Evolutionary conservation across 331 rosid species (phyloP).

Genomic region (Malus hybrid): DNA sequence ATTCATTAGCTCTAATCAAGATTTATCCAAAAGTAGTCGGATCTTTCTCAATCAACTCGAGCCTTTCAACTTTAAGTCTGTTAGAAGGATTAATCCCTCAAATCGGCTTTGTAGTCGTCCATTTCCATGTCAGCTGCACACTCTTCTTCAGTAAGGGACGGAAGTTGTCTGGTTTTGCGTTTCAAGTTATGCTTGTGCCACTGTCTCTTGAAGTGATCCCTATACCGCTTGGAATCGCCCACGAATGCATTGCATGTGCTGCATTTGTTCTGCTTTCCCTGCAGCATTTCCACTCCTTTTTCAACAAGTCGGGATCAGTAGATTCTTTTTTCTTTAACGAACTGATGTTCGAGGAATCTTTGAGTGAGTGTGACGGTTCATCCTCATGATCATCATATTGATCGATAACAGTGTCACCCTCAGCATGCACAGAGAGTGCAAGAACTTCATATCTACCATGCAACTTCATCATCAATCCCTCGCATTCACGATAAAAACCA

Average conservation of each 20-base stretch:
- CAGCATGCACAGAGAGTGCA: constrained; percentile 65
- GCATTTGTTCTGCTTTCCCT: constrained; percentile 66
- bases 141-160: constrained; percentile 77
- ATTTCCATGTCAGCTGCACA: constrained; percentile 58
- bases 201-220: constrained; percentile 88
- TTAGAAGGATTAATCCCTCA: constrained; percentile 82
- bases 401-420: constrained; percentile 62
- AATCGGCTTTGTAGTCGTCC: constrained; percentile 54
- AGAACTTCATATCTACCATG: constrained; percentile 87
- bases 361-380: constrained; percentile 18
- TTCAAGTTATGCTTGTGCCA: constrained; percentile 93
- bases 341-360: not conserved
- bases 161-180: constrained; percentile 76
- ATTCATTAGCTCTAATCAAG: not conserved
- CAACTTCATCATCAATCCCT: constrained; percentile 49
- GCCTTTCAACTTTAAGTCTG: not conserved
- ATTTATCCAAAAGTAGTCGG: no score
- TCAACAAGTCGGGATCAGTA: not conserved
- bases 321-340: not conserved
- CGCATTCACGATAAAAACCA: constrained; percentile 65
- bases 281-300: constrained; percentile 24
- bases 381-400: constrained; percentile 62
- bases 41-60: not conserved
- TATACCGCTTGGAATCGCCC: constrained; percentile 54
- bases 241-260: constrained; percentile 48